Conservation (phyloP, 768 basidiomycete species). For the Paxillus ammoniavirescens region DNA sequence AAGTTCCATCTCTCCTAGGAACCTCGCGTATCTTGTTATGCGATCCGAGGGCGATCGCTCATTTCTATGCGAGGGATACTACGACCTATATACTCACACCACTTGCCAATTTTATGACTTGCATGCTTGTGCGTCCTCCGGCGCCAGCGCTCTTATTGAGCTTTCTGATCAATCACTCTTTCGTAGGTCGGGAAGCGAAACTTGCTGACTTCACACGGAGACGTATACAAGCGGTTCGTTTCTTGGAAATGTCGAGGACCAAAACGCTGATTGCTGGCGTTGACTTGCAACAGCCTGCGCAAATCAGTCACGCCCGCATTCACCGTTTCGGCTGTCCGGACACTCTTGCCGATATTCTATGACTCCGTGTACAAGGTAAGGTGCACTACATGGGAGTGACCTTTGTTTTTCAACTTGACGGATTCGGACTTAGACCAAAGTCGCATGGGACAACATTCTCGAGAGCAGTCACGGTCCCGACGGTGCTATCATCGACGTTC, state of each 20-base stretch:
- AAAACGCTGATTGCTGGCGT: no score
- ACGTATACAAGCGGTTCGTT: no score
- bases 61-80: slow-evolving; percentile 50
- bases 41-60: slow-evolving; percentile 47
- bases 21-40: slow-evolving; percentile 34
- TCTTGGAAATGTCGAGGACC: no score
- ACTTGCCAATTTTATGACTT: slow-evolving; percentile 35
- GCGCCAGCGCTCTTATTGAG: no score
- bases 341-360: slow-evolving; percentile 22
- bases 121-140: slow-evolving; percentile 24
- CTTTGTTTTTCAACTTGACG: neutral
- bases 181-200: slow-evolving; percentile 9
- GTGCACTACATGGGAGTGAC: no score
- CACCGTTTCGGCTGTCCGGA: slow-evolving; percentile 22
- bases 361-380: slow-evolving; percentile 28
- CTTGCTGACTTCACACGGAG: slow-evolving; percentile 14
- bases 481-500: slow-evolving; percentile 32
- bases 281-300: slow-evolving; percentile 15
- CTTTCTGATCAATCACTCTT: neutral
- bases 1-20: slow-evolving; percentile 37
- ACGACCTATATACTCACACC: slow-evolving; percentile 42
- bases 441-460: slow-evolving; percentile 24
- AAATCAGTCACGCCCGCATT: slow-evolving; percentile 27
- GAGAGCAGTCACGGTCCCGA: slow-evolving; percentile 5
- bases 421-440: slow-evolving; percentile 17